Evolutionary conservation across 75 land plant genomes (phyloP), one percentile per base, ranked within the genome.

Genomic region (Selaginella tamariscina): DNA sequence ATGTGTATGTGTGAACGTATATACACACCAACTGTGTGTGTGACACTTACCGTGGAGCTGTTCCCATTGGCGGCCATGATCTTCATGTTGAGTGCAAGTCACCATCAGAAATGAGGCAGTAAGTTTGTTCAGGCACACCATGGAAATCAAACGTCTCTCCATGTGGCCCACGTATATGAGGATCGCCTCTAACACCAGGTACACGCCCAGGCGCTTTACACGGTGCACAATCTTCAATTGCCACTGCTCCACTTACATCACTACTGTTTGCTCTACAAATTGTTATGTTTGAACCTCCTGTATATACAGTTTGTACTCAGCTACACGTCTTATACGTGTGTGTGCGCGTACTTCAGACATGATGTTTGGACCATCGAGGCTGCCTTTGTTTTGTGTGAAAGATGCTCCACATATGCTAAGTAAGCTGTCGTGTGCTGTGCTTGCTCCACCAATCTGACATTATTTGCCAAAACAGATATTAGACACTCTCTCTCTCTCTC

Each of bases 51-150:
- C 8, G 62, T 59, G 2, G 62, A 59, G 26, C 24, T 26, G 26
- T 11, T 11, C 54, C 26, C 26, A 9, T 2, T 21, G 62, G 27
- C 62, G 21, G 62, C n/a, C 62, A 59, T 59, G 62, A 27, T 59
- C 26, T n/a, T 21, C 62, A 59, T 59, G 62, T 59, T 59, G 62
- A 59, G 62, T 59, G 62, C 62, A 59, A 59, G 21, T 21, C 23
- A 5, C 26, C 24, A 23, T 59, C 62, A 5, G 18, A 23, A 27
- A 59, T 59, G 62, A 59, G 62, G 23, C 62, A 59, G 23, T 59
- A 59, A n/a, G 18, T 59, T 9, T 21, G 21, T 8, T 59, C 62
- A 23, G 62, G 62, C 5, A n/a, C 8, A 27, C 62, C 62, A n/a
- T n/a, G 27, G 21, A 59, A 59, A 27, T 59, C 62, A n/a, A 59